These are phyloP conservation scores for Aspergillus haitiensis DNA, from an alignment of 495 filamentous ascomycete genomes.

Conservation along the genomic window DNA sequence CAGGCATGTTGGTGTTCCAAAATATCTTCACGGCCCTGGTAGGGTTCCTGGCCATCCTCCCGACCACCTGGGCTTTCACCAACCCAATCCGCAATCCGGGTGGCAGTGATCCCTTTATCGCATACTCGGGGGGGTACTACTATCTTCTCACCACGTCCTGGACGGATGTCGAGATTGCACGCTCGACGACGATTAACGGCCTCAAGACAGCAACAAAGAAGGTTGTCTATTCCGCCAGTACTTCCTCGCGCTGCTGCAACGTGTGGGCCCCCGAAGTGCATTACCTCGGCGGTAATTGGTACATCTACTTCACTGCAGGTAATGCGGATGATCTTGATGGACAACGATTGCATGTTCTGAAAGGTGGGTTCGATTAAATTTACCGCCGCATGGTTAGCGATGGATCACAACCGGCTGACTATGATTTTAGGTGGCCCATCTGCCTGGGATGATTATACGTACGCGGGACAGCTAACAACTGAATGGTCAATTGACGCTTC, in stretches of 20 bases:
- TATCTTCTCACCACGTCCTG: constrained; percentile 52
- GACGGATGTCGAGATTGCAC: constrained; percentile 51
- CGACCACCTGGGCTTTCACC: constrained; percentile 21
- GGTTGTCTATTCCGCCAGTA: constrained; percentile 43
- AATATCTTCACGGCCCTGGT: neutral
- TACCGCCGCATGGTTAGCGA: neutral
- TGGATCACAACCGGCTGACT: neutral
- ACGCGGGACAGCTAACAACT: constrained; percentile 22
- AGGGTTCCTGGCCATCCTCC: neutral
- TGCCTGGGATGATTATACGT: constrained; percentile 41
- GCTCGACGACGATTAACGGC: constrained; percentile 49
- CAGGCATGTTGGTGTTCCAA: neutral
- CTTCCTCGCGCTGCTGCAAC: constrained; percentile 45
- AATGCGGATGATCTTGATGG: constrained; percentile 16
- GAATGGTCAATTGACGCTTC: constrained; percentile 46
- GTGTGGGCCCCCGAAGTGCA: constrained; percentile 60
- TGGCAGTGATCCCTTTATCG: constrained; percentile 47
- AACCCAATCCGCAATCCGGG: constrained; percentile 35
- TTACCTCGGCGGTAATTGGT: constrained; percentile 48
- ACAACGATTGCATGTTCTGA: constrained; percentile 20
- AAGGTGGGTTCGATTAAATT: constrained; percentile 6
- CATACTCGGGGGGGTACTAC: constrained; percentile 52
- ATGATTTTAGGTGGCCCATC: constrained; percentile 38
- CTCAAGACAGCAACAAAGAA: constrained; percentile 50
- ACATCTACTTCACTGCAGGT: constrained; percentile 43